phyloP scores from a whole-genome alignment of 2,329 filamentous ascomycete species.

The Hypoxylon sp. region DNA sequence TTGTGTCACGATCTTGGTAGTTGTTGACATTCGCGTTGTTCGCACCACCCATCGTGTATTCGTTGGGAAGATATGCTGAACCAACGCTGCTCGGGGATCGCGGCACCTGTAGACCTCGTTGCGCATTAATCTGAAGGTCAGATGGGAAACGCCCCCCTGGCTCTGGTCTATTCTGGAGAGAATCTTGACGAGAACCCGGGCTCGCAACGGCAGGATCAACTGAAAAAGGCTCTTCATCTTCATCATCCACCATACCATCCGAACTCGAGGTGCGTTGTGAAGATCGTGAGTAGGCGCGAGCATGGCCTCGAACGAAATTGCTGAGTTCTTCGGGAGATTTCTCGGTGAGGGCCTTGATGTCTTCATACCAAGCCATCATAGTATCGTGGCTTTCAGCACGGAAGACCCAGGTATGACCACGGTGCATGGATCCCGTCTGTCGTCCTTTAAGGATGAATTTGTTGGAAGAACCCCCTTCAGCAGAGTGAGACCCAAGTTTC shows the following conservation, averaged over 20 bases:
- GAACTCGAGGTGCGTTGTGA: conserved; percentile 72
- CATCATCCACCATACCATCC: conserved; percentile 80
- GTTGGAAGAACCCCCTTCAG: conserved; percentile 83
- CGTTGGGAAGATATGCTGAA: conserved; percentile 61
- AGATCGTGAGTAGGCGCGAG: conserved; percentile 76
- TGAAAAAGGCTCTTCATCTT: conserved; percentile 71
- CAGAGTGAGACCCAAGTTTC: conserved; percentile 91
- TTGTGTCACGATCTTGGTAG: conserved; percentile 62
- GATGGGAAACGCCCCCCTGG: conserved; percentile 97
- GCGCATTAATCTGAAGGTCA: conserved; percentile 82
- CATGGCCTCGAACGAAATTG: conserved; percentile 85
- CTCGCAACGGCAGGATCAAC: conserved; percentile 60
- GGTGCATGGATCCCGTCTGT: conserved; percentile 91
- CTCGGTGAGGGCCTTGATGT: conserved; percentile 89
- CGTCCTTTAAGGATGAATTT: conserved; percentile 98
- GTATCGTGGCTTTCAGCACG: conserved; percentile 82
- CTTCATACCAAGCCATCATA: conserved; percentile 96
- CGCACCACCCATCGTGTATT: conserved; percentile 37
- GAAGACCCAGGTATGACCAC: conserved; percentile 78
- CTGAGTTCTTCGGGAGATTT: conserved; percentile 87
- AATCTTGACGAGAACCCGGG: conserved; percentile 59
- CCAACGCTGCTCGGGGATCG: conserved; percentile 84
- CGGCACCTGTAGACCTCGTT: conserved; percentile 81
- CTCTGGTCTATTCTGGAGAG: conserved; percentile 73
- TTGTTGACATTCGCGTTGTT: conserved; percentile 26